Evolutionary conservation across 352 stramenopile species (phyloP).

Genomic region (Phytophthora rubi): DNA sequence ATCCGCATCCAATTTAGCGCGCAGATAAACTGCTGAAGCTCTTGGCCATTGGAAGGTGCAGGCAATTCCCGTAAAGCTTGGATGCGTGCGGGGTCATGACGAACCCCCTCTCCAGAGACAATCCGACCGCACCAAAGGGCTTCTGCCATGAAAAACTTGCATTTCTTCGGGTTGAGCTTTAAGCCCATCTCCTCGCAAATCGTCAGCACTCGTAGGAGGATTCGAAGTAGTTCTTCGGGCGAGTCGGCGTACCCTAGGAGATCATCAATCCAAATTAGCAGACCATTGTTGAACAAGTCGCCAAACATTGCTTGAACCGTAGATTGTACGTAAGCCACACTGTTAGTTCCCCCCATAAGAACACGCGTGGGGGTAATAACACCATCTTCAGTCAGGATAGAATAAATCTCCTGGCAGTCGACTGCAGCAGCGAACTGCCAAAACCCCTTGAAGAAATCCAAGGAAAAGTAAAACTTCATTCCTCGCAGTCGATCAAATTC

Average conservation of each 20-base stretch:
- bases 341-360: conserved; percentile 22
- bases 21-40: conserved; percentile 8
- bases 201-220: conserved; percentile 9
- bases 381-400: conserved; percentile 19
- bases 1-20: conserved; percentile 11
- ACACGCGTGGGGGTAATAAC: conserved; percentile 22
- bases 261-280: conserved; percentile 25
- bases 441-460: conserved; percentile 22
- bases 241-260: conserved; percentile 3
- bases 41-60: conserved; percentile 7
- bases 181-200: conserved; percentile 12
- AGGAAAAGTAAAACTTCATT: neutral
- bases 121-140: conserved; percentile 15
- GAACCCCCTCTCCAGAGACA: conserved; percentile 15
- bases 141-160: conserved; percentile 11
- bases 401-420: conserved; percentile 20
- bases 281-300: conserved; percentile 21
- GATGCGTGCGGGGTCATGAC: conserved; percentile 3
- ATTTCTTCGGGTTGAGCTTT: conserved; percentile 17
- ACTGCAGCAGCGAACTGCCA: conserved; percentile 20
- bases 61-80: conserved; percentile 1
- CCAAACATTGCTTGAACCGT: conserved; percentile 24
- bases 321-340: conserved; percentile 20
- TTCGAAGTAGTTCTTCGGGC: neutral
- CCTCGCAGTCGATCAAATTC: neutral